A percentile compares a stretch with the other conserved stretches of the same genome.
Conservation (phyloP, 768 basidiomycete species). For the Termitomyces sp. region DNA sequence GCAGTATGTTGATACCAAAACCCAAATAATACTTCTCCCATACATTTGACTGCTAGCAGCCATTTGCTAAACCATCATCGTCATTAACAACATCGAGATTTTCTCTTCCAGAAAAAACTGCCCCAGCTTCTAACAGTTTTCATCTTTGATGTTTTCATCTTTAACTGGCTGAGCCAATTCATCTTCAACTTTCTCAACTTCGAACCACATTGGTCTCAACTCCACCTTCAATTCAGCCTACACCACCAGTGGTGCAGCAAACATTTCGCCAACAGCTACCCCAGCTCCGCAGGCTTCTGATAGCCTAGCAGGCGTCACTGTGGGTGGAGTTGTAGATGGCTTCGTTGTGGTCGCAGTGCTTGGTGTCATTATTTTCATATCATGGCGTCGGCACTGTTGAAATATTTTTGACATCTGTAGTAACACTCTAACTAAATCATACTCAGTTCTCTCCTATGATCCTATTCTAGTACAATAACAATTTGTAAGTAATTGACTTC, state of each 20-base stretch:
- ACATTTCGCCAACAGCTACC: neutral
- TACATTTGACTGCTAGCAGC: neutral
- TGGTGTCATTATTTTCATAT: neutral
- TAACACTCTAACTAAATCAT: too few relatives aligned
- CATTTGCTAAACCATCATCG: neutral
- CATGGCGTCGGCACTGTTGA: neutral
- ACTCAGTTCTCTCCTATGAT: neutral
- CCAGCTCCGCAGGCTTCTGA: neutral
- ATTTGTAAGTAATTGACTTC: neutral
- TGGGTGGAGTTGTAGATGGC: neutral
- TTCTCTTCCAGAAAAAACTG: neutral
- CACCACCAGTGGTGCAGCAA: neutral
- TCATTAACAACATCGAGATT: neutral
- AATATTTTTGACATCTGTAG: too few relatives aligned
- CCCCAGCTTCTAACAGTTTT: neutral
- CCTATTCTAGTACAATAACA: neutral
- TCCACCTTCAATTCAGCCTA: neutral
- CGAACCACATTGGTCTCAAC: neutral
- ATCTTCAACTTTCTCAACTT: neutral
- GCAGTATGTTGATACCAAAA: neutral
- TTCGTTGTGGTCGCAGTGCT: neutral
- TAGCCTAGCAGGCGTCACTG: neutral
- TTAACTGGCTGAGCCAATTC: neutral
- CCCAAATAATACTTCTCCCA: neutral
- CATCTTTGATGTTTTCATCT: neutral